Conservation (phyloP, 805 yeast species). For the Nakazawaea laoshanensis region DNA sequence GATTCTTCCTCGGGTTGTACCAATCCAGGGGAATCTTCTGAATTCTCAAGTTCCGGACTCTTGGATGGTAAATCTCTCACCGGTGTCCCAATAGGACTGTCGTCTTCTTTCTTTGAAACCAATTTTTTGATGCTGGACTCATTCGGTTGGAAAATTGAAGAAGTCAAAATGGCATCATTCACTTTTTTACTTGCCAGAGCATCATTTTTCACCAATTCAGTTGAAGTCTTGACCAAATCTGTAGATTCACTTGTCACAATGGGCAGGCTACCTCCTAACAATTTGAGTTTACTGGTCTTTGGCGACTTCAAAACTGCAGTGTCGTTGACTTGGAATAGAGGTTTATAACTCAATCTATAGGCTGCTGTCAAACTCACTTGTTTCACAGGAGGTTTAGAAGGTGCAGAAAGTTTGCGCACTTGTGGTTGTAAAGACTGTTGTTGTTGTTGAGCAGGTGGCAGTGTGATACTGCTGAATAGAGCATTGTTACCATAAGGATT, state of each 20-base stretch:
- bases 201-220: slow-evolving; percentile 1
- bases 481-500: slow-evolving; percentile 81
- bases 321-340: slow-evolving; percentile 30
- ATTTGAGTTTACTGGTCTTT: not conserved
- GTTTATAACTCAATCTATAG: slow-evolving; percentile 58
- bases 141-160: slow-evolving; percentile 66
- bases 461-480: slow-evolving; percentile 35
- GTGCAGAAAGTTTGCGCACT: slow-evolving; percentile 38
- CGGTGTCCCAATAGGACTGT: not conserved
- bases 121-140: slow-evolving; percentile 39
- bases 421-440: slow-evolving; percentile 21
- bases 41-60: too few relatives aligned
- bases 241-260: slow-evolving; percentile 1
- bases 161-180: slow-evolving; percentile 53
- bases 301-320: slow-evolving; percentile 1
- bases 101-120: slow-evolving; percentile 30
- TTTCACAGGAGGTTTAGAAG: slow-evolving; percentile 35
- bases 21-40: too few relatives aligned
- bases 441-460: slow-evolving; percentile 24
- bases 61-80: too few relatives aligned
- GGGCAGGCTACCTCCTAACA: slow-evolving; percentile 3
- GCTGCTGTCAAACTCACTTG: slow-evolving; percentile 52
- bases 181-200: slow-evolving; percentile 17
- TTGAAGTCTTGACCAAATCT: not conserved
- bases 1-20: slow-evolving; percentile 4